phyloP scores from a whole-genome alignment of 257 asterid species.

The Lantana camara region DNA sequence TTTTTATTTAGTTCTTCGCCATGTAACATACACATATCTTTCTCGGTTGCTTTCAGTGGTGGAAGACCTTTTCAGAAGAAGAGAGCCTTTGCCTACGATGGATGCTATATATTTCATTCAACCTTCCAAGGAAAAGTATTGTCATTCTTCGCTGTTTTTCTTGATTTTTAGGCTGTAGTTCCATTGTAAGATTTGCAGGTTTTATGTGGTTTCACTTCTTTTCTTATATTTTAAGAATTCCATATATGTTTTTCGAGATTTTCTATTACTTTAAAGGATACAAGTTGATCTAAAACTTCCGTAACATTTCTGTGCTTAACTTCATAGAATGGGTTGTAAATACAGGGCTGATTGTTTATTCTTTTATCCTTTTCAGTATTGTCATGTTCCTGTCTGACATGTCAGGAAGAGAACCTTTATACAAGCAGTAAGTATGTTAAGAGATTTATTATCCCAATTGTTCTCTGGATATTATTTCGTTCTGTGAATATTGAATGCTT shows the following conservation, averaged over 20 bases:
- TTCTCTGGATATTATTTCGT: conserved; percentile 14
- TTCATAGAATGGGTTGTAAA: conserved; percentile 10
- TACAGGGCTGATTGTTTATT: conserved; percentile 41
- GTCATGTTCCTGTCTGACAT: conserved; percentile 97
- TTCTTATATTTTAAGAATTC: not conserved
- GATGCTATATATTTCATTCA: conserved; percentile 93
- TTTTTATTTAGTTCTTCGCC: conserved; percentile 16
- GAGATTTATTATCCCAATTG: conserved; percentile 16
- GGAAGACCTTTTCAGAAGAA: conserved; percentile 92
- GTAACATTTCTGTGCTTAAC: not conserved
- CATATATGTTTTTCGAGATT: not conserved
- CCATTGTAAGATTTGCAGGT: conserved; percentile 13
- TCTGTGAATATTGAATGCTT: conserved; percentile 21
- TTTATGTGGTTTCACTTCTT: not conserved
- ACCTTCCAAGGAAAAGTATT: conserved; percentile 93
- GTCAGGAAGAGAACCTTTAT: conserved; percentile 99
- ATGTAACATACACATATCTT: not conserved
- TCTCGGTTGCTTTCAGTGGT: conserved; percentile 67
- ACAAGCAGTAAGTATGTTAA: conserved; percentile 65
- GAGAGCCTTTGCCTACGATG: conserved; percentile 98
- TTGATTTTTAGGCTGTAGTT: conserved; percentile 5
- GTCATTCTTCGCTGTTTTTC: conserved; percentile 28
- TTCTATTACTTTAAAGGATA: not conserved
- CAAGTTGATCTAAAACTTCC: not conserved
- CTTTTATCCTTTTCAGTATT: conserved; percentile 59